Conservation (phyloP, 2,329 filamentous ascomycete species). For the Aspergillus transmontanensis region DNA sequence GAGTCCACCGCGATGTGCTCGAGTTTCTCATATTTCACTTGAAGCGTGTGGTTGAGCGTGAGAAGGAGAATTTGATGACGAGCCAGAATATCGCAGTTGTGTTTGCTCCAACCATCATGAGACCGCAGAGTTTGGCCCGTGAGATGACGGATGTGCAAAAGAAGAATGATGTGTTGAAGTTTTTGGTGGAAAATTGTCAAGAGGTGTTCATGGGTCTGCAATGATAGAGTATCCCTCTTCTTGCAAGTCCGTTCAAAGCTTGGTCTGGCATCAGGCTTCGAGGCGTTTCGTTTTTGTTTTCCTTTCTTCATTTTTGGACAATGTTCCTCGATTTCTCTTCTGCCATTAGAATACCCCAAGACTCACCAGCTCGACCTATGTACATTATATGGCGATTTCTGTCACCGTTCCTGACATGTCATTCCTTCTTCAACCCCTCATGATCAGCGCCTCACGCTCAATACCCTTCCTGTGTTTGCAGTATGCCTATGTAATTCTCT, state of each 20-base stretch:
- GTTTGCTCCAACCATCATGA: conserved; percentile 97
- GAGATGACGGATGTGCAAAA: conserved; percentile 96
- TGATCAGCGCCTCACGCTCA: conserved; percentile 33
- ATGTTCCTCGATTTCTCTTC: conserved; percentile 8
- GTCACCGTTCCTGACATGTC: conserved; percentile 4
- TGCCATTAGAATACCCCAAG: conserved; percentile 16
- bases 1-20: conserved; percentile 82
- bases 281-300: conserved; percentile 8
- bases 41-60: conserved; percentile 77
- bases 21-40: conserved; percentile 95
- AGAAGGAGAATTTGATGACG: conserved; percentile 92
- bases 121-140: conserved; percentile 82
- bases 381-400: conserved; percentile 29
- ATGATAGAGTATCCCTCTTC: conserved; percentile 17
- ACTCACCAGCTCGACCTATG: conserved; percentile 19
- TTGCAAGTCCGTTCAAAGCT: conserved; percentile 10
- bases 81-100: conserved; percentile 95
- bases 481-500: conserved; percentile 16
- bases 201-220: conserved; percentile 67
- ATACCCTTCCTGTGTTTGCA: conserved; percentile 31
- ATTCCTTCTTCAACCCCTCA: conserved; percentile 19
- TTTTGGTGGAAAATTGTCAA: conserved; percentile 86
- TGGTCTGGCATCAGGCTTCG: conserved; percentile 14
- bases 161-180: conserved; percentile 90
- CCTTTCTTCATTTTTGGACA: conserved; percentile 11